Base-by-base conservation (phyloP, 257 asterid genomes). In the Nicotiana noctiflora region DNA sequence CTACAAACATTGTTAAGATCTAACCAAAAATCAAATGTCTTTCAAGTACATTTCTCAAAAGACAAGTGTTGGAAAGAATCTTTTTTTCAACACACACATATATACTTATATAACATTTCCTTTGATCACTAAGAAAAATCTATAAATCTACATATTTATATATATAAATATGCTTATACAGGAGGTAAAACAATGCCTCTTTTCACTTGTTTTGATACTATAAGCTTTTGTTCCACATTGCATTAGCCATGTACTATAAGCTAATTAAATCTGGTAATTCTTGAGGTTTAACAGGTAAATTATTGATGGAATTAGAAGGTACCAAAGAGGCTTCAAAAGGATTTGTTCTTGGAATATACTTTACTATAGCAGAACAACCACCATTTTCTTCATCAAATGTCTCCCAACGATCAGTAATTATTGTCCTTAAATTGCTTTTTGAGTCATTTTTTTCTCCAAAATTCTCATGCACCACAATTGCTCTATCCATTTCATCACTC, bases 191-290 rank as follows among this genome's bases (percentile, higher is more conserved):
- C 3, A 51, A 12, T 51, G 56, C 17, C 56, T 51, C 18, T 13
- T 51, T 51, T 51, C 18, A 0, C 56, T 51, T 51, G 56, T 10
- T 12, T n/a, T 11, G 32, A 19, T 40, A 40, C n/a, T 70, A 44
- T 44, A 6, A 46, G 2, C 40, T 46, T 72, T 72, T 49, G 40
- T 72, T 49, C 34, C 4, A 13, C 44, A 74, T 74, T 74, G 10
- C 19, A 72, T 14, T 23, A 49, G 6, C 23, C 78, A 74, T 74
- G 23, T 74, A 68, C 27, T 62, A 72, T 31, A 86, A 86, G 82
- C 82, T 88, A 64, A 85, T 88, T 14, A 88, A 72, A 85, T 88
- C 89, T 3, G 90, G 90, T 6, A 88, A 27, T 57, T 88, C 85
- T 46, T 81, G 83, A 56, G 44, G 40, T 32, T 70, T 63, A 52